Evolutionary conservation across 257 asterid genomes (phyloP).

Genomic region (Striga asiatica): DNA sequence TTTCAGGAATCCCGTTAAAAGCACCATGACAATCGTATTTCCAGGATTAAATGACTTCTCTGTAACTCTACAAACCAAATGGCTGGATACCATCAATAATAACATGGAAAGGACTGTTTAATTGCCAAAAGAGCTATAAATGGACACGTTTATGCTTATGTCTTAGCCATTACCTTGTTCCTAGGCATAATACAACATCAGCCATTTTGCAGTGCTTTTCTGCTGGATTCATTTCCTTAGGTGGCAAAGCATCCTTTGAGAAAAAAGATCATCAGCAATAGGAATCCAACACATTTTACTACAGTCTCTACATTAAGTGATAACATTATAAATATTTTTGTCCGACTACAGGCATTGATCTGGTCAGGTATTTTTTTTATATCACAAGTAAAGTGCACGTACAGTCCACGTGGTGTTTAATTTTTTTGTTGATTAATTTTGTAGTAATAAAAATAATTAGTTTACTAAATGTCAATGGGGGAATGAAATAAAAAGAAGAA

Average conservation of each 20-base stretch:
- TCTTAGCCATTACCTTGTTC: slow-evolving; percentile 61
- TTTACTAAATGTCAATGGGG: no score
- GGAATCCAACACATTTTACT: neutral
- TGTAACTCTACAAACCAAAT: neutral
- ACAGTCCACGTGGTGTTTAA: no score
- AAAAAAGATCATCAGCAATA: slow-evolving; percentile 15
- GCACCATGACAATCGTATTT: no score
- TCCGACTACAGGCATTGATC: neutral
- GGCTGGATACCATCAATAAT: neutral
- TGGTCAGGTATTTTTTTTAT: slow-evolving; percentile 1
- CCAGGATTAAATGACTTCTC: neutral
- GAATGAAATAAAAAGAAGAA: no score
- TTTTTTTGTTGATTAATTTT: no score
- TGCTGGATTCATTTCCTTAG: slow-evolving; percentile 85
- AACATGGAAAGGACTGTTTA: slow-evolving; percentile 11
- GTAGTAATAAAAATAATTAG: no score
- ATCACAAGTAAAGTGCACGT: no score
- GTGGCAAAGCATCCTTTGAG: slow-evolving; percentile 82
- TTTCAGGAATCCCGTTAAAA: neutral
- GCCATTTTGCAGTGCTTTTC: slow-evolving; percentile 90
- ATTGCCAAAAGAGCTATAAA: neutral
- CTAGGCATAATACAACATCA: slow-evolving; percentile 83
- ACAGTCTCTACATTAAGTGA: neutral
- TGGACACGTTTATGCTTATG: slow-evolving; percentile 1
- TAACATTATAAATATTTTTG: neutral